These are phyloP conservation scores for Pholiota microspora DNA, from an alignment of 768 basidiomycete genomes.

Conservation along the genomic window DNA sequence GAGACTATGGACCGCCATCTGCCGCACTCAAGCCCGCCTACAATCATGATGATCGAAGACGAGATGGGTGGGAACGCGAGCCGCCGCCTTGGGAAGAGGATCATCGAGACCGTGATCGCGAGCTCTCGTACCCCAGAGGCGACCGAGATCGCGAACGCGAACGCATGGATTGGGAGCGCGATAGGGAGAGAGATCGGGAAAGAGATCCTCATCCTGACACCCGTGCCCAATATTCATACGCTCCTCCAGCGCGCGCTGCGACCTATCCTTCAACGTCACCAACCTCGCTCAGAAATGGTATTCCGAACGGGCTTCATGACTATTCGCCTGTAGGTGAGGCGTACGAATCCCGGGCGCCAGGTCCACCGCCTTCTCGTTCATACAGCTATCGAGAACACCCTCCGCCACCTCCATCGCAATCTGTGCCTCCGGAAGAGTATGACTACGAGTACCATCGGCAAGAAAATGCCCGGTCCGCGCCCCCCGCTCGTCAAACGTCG, in stretches of 20 bases:
- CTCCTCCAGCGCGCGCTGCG: background rate
- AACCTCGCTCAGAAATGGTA: slow-evolving; percentile 4
- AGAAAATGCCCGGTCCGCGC: slow-evolving; percentile 1
- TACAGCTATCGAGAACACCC: background rate
- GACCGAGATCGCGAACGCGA: slow-evolving; percentile 9
- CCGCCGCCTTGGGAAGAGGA: background rate
- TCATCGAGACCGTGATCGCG: slow-evolving; percentile 14
- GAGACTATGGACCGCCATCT: background rate
- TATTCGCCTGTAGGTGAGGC: slow-evolving; percentile 16
- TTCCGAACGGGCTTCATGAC: background rate
- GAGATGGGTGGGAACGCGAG: background rate
- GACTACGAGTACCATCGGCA: background rate
- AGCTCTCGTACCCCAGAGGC: slow-evolving; percentile 7
- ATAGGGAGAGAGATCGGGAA: slow-evolving; percentile 10
- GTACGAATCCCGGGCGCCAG: slow-evolving; percentile 17
- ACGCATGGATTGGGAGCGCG: slow-evolving; percentile 4
- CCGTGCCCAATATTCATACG: slow-evolving; percentile 3
- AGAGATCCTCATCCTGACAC: background rate
- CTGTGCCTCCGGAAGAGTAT: slow-evolving; percentile 1
- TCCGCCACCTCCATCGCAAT: slow-evolving; percentile 1
- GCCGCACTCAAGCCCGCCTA: background rate
- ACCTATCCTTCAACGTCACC: slow-evolving; percentile 9
- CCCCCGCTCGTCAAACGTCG: slow-evolving; percentile 1
- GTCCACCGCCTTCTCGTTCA: background rate
- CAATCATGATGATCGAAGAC: background rate